phyloP scores from a whole-genome alignment of 2,329 filamentous ascomycete species.

The Diaporthe nobilis region DNA sequence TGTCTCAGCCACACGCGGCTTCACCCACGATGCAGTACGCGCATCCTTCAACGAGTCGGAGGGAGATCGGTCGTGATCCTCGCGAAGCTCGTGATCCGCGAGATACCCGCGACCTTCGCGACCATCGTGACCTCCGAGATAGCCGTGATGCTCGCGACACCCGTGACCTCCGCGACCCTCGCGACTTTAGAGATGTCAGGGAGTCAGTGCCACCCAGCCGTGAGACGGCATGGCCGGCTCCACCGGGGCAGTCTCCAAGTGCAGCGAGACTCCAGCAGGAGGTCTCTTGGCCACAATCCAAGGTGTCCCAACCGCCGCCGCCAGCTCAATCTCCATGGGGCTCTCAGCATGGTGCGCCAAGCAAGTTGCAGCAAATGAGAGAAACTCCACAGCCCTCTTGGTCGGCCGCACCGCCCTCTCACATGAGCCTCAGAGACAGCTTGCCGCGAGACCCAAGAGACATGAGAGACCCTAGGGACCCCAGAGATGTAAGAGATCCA shows the following conservation, averaged over 20 bases:
- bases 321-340: slow-evolving; percentile 56
- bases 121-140: slow-evolving; percentile 41
- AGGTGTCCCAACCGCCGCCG: slow-evolving; percentile 50
- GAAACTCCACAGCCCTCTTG: slow-evolving; percentile 53
- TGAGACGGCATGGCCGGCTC: slow-evolving; percentile 54
- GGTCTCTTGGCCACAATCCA: slow-evolving; percentile 53
- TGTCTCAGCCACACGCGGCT: slow-evolving; percentile 58
- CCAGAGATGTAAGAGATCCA: slow-evolving; percentile 1
- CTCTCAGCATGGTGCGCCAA: slow-evolving; percentile 54
- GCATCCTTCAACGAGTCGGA: slow-evolving; percentile 6
- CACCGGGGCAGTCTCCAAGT: slow-evolving; percentile 45
- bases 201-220: slow-evolving; percentile 56
- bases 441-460: slow-evolving; percentile 31
- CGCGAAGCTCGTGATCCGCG: slow-evolving; percentile 12
- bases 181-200: slow-evolving; percentile 57
- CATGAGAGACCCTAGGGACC: slow-evolving; percentile 3
- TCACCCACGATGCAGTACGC: slow-evolving; percentile 69
- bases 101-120: slow-evolving; percentile 26
- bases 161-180: slow-evolving; percentile 59
- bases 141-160: slow-evolving; percentile 59
- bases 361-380: slow-evolving; percentile 53
- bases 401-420: slow-evolving; percentile 47
- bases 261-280: slow-evolving; percentile 48
- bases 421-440: slow-evolving; percentile 45
- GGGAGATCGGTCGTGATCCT: slow-evolving; percentile 5